A percentile compares a stretch with the other conserved stretches of the same genome.
These are phyloP conservation scores for Inonotus hispidus DNA, from an alignment of 1,284 basidiomycete species.

Conservation along the genomic window DNA sequence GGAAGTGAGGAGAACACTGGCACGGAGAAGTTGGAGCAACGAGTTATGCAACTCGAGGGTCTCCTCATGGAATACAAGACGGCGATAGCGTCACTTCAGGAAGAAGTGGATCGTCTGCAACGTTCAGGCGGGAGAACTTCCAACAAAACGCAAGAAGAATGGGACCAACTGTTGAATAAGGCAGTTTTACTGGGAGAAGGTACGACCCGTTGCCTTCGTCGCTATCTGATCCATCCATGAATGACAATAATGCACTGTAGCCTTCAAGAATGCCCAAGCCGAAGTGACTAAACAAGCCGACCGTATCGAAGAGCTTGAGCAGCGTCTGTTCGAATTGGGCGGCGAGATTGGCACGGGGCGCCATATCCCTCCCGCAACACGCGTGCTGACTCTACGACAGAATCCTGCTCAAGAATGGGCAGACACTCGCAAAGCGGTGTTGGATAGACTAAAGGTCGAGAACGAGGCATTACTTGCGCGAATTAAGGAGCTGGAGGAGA, in stretches of 20 bases:
- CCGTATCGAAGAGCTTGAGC: constrained; percentile 54
- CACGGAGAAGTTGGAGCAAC: constrained; percentile 25
- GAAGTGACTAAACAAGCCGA: neutral
- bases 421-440: constrained; percentile 57
- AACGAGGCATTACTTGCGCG: constrained; percentile 65
- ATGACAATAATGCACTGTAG: constrained; percentile 27
- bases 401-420: constrained; percentile 76
- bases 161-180: constrained; percentile 22
- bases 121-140: neutral
- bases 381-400: constrained; percentile 63
- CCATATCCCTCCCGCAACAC: constrained; percentile 66
- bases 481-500: constrained; percentile 49
- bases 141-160: constrained; percentile 9
- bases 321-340: constrained; percentile 67
- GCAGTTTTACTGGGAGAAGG: constrained; percentile 37
- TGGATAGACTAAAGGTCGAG: constrained; percentile 69
- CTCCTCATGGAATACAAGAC: constrained; percentile 51
- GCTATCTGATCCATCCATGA: neutral
- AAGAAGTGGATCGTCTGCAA: constrained; percentile 36
- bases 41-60: constrained; percentile 52
- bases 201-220: constrained; percentile 23
- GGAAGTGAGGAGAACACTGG: constrained; percentile 24
- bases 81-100: constrained; percentile 38
- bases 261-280: constrained; percentile 30
- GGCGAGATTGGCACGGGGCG: constrained; percentile 73